Percentiles rank a stretch among this genome's conserved stretches.
Conservation (phyloP, 2,329 filamentous ascomycete species). For the Pseudogymnoascus sp. region DNA sequence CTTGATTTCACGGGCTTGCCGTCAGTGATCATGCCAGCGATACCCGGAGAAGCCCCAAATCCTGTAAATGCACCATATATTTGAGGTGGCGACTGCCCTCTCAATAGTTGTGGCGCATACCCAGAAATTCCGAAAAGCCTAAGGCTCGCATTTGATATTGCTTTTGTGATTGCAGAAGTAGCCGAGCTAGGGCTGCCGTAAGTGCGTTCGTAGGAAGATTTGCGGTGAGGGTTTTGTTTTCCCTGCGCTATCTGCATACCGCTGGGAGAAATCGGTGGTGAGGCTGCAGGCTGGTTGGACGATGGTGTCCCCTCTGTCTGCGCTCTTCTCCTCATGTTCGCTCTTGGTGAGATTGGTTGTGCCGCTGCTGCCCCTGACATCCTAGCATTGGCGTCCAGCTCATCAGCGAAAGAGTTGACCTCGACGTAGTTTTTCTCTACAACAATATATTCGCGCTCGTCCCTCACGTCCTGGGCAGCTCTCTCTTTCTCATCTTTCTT, state of each 20-base stretch:
- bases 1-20: slow-evolving; percentile 51
- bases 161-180: slow-evolving; percentile 88
- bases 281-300: slow-evolving; percentile 62
- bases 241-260: slow-evolving; percentile 68
- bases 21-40: slow-evolving; percentile 59
- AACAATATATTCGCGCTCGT: slow-evolving; percentile 90
- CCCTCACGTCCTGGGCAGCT: slow-evolving; percentile 77
- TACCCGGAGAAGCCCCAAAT: slow-evolving; percentile 63
- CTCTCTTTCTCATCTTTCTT: slow-evolving; percentile 53
- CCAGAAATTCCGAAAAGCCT: slow-evolving; percentile 62
- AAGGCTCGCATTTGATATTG: slow-evolving; percentile 83
- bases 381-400: slow-evolving; percentile 72
- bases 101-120: slow-evolving; percentile 55
- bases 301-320: slow-evolving; percentile 69
- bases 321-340: slow-evolving; percentile 63
- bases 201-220: slow-evolving; percentile 73
- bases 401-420: slow-evolving; percentile 94
- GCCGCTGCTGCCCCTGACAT: slow-evolving; percentile 34
- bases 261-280: slow-evolving; percentile 54
- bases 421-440: slow-evolving; percentile 94
- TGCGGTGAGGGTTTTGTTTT: slow-evolving; percentile 59
- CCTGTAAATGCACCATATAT: slow-evolving; percentile 76
- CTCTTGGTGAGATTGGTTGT: slow-evolving; percentile 42
- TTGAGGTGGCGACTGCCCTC: slow-evolving; percentile 64
- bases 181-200: slow-evolving; percentile 66